Base-by-base conservation (phyloP, 257 asterid species). In the Fraxinus quadrangulata region DNA sequence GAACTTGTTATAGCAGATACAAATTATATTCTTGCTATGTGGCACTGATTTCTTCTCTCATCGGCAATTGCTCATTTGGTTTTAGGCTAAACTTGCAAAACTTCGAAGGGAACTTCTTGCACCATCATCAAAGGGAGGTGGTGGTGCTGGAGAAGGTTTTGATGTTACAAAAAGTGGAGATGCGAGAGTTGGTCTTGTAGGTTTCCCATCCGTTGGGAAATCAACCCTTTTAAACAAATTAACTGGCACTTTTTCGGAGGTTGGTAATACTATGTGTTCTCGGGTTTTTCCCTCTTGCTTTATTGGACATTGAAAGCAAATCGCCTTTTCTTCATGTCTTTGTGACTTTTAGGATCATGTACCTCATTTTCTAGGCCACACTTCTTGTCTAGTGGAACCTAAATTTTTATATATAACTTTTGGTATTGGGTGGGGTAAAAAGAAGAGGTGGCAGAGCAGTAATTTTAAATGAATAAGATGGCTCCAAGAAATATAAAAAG, bases 81-180 rank as follows among this genome's bases (percentile, higher is more conserved):
- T 67, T 19, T 74, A 93, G 99, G 99, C 99, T 42, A 96, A 96
- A 81, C 95, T 96, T 68, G 99, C 99, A 28, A 96, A 96, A 84
- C 98, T 96, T 67, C 91, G 99, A 59, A 87, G 99, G 85, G 99
- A 96, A 77, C 90, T 96, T 82, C 96, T 96, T 72, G 74, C 94
- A 16, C 99, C 99, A 36, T n/a, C 97, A 28, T 82, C 99, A 12
- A 96, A 96, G 85, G 99, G 99, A 76, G 99, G 96, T 73, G 99
- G 93, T 81, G 99, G 98, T 78, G 97, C 98, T 71, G 99, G 99
- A 77, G 98, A 93, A 87, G 99, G 99, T 74, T 96, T 96, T 80
- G 99, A 96, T 86, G 99, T 96, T 82, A 93, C 99, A 54, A 96
- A 96, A 89, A 96, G 99, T 83, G 99, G 99, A 37, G 99, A 96